These are phyloP conservation scores for Rhododendron simsii DNA, from an alignment of 148 eudicot genomes.

Conservation along the genomic window DNA sequence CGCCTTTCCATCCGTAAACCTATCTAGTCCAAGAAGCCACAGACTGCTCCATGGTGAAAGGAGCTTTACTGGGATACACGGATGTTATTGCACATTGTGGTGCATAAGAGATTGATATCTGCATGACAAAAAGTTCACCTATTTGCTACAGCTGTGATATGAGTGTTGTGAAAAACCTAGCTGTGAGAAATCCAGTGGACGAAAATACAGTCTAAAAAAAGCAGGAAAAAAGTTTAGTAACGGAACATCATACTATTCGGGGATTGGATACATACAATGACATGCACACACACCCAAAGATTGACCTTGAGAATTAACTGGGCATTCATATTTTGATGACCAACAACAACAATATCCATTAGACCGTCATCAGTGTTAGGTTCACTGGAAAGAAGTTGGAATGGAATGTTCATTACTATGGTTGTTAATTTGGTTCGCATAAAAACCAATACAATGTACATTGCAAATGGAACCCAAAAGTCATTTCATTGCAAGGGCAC, in stretches of 20 bases:
- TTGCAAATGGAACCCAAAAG: background rate
- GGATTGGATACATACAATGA: background rate
- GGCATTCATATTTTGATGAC: background rate
- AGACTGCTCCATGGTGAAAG: background rate
- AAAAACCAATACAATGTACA: background rate
- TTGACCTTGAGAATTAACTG: background rate
- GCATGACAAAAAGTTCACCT: background rate
- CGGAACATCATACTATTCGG: background rate
- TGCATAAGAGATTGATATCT: background rate
- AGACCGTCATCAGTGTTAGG: background rate
- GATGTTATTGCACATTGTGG: background rate
- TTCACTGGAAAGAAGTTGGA: background rate
- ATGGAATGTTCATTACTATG: background rate
- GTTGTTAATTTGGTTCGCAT: background rate
- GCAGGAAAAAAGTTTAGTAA: background rate
- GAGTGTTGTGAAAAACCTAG: background rate
- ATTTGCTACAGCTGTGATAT: background rate
- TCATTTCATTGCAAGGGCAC: background rate
- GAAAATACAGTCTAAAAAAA: background rate
- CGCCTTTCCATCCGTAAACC: background rate
- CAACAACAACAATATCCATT: background rate
- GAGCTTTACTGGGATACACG: background rate
- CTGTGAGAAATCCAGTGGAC: background rate
- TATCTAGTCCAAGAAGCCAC: background rate
- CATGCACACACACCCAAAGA: background rate